Conservation (phyloP, 2,329 filamentous ascomycete genomes). For the Fusarium dimerum region DNA sequence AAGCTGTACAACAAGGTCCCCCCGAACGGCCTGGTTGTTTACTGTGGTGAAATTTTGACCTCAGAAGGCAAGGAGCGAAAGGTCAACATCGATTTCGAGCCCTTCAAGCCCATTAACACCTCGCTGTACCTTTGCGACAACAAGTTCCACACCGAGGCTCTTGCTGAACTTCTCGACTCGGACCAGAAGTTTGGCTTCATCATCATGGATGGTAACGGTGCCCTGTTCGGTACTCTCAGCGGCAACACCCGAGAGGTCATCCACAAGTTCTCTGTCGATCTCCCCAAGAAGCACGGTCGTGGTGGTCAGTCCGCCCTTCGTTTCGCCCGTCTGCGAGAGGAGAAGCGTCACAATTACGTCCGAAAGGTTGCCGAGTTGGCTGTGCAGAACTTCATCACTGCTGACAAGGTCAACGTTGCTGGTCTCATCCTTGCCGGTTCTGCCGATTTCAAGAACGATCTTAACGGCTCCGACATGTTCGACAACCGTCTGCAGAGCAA, state of each 20-base stretch:
- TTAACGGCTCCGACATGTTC: constrained; percentile 97
- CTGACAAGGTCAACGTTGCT: constrained; percentile 97
- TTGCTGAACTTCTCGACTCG: constrained; percentile 95
- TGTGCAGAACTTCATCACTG: constrained; percentile 98
- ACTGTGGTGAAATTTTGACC: constrained; percentile 99
- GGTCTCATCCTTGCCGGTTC: constrained; percentile 95
- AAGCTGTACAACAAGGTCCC: constrained; percentile 99
- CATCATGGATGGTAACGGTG: constrained; percentile 99
- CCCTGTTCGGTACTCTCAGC: constrained; percentile 93
- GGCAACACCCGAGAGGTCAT: constrained; percentile 96
- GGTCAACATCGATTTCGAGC: constrained; percentile 99
- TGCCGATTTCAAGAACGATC: constrained; percentile 98
- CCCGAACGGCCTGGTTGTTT: constrained; percentile 94
- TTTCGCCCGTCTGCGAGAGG: constrained; percentile 98
- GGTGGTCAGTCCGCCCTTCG: constrained; percentile 99
- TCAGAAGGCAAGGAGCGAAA: constrained; percentile 98
- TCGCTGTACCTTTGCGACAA: constrained; percentile 99
- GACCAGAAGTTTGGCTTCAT: constrained; percentile 99
- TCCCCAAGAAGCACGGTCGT: constrained; percentile 99
- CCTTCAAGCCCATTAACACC: constrained; percentile 99
- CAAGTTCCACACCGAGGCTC: constrained; percentile 98
- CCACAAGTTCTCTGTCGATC: constrained; percentile 97
- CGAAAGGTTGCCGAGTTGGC: constrained; percentile 97
- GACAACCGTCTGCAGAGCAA: constrained; percentile 88
- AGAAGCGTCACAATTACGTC: constrained; percentile 99